A percentile compares a stretch with the other conserved stretches of the same genome.
phyloP scores from a whole-genome alignment of 352 stramenopile species.

The Globisporangium cystogenes region DNA sequence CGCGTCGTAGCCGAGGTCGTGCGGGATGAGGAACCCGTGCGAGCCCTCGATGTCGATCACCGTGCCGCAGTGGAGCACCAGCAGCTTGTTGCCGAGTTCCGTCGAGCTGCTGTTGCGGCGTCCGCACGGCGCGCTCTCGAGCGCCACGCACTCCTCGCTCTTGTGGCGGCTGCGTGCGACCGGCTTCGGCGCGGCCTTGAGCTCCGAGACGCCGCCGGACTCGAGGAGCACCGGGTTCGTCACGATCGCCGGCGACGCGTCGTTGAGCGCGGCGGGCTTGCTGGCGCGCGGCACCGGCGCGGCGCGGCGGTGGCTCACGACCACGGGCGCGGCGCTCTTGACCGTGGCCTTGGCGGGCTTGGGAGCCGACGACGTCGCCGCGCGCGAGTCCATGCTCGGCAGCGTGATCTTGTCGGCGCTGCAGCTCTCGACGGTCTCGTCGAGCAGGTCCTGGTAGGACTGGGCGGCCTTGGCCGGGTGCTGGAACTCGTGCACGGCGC shows the following conservation, averaged over 20 bases:
- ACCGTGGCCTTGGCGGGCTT: slow-evolving; percentile 3
- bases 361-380: slow-evolving; percentile 7
- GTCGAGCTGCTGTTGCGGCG: slow-evolving; percentile 18
- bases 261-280: slow-evolving; percentile 23
- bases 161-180: slow-evolving; percentile 2
- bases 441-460: slow-evolving; percentile 51
- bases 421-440: slow-evolving; percentile 53
- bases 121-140: slow-evolving; percentile 10
- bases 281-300: slow-evolving; percentile 9
- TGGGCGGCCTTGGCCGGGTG: slow-evolving; percentile 23
- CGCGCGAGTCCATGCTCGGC: slow-evolving; percentile 29
- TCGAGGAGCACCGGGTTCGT: slow-evolving; percentile 13
- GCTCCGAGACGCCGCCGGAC: slow-evolving; percentile 10
- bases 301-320: slow-evolving; percentile 13
- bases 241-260: slow-evolving; percentile 32
- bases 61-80: slow-evolving; percentile 68
- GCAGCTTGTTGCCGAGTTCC: slow-evolving; percentile 47
- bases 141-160: slow-evolving; percentile 13
- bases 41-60: slow-evolving; percentile 75
- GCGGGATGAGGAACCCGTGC: slow-evolving; percentile 72
- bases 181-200: slow-evolving; percentile 6
- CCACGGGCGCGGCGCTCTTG: slow-evolving; percentile 12
- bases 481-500: slow-evolving; percentile 59
- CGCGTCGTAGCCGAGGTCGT: slow-evolving; percentile 39
- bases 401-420: slow-evolving; percentile 40